Evolutionary conservation across 768 basidiomycete genomes (phyloP).

Genomic region (Exidia glandulosa): DNA sequence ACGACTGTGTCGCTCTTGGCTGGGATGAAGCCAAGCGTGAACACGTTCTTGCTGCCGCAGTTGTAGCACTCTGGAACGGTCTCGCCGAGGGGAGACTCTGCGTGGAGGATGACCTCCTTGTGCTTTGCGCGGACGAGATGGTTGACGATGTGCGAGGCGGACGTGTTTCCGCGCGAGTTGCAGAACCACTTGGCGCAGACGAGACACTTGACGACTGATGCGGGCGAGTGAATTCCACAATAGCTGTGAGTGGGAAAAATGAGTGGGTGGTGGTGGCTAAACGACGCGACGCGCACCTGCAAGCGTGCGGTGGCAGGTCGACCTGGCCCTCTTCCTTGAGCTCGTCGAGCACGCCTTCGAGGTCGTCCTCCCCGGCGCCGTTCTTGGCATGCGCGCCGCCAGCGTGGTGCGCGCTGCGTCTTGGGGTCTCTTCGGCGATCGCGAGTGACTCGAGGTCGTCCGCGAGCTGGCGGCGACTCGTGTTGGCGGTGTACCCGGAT

Average conservation of each 20-base stretch:
- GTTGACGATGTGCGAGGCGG: slow-evolving; percentile 97
- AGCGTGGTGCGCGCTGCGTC: neutral
- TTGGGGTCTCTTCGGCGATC: slow-evolving; percentile 3
- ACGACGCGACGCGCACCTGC: slow-evolving; percentile 51
- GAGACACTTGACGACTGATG: slow-evolving; percentile 92
- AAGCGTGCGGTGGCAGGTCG: slow-evolving; percentile 85
- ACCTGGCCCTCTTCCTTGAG: slow-evolving; percentile 70
- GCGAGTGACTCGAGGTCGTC: slow-evolving; percentile 10
- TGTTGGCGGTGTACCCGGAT: slow-evolving; percentile 15
- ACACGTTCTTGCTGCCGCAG: slow-evolving; percentile 98
- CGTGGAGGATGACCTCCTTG: slow-evolving; percentile 95
- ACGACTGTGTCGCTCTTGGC: slow-evolving; percentile 99
- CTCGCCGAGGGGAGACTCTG: slow-evolving; percentile 90
- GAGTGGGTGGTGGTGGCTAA: slow-evolving; percentile 9
- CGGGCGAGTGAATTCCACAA: slow-evolving; percentile 95
- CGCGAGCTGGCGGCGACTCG: slow-evolving; percentile 7
- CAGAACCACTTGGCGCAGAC: slow-evolving; percentile 96
- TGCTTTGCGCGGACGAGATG: slow-evolving; percentile 98
- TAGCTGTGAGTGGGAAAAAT: slow-evolving; percentile 44
- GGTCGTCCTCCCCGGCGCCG: slow-evolving; percentile 60
- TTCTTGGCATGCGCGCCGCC: slow-evolving; percentile 8
- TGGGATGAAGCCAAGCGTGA: slow-evolving; percentile 98
- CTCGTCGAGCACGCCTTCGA: slow-evolving; percentile 83
- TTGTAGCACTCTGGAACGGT: slow-evolving; percentile 99
- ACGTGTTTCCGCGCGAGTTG: slow-evolving; percentile 95